Evolutionary conservation across 352 stramenopile genomes (phyloP).

Genomic region (Phytophthora europaea): DNA sequence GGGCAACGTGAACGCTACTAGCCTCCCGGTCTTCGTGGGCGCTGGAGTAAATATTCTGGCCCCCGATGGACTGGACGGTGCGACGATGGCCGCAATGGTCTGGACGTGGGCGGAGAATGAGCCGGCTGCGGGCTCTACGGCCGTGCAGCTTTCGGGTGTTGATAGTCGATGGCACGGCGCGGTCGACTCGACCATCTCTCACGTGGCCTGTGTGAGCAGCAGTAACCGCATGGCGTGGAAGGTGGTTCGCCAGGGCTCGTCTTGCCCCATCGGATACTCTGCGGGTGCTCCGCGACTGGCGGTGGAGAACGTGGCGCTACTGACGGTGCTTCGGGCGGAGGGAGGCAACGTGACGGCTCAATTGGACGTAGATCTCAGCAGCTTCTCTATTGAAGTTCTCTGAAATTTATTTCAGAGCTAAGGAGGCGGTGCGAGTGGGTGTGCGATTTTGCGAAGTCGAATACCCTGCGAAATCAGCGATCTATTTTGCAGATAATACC

Average conservation of each 20-base stretch:
- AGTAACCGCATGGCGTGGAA: constrained; percentile 51
- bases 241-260: constrained; percentile 12
- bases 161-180: constrained; percentile 67
- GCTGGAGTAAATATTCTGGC: constrained; percentile 66
- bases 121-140: constrained; percentile 33
- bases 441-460: too few species aligned
- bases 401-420: too few species aligned
- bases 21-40: constrained; percentile 51
- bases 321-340: constrained; percentile 35
- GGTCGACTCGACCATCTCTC: constrained; percentile 38
- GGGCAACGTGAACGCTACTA: constrained; percentile 37
- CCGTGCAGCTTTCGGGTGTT: constrained; percentile 45
- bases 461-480: too few species aligned
- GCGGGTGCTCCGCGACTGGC: constrained; percentile 44
- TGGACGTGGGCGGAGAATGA: constrained; percentile 68
- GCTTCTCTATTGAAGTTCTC: constrained; percentile 37
- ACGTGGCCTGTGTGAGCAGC: constrained; percentile 56
- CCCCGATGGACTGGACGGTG: constrained; percentile 53
- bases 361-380: constrained; percentile 51
- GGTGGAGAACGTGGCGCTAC: constrained; percentile 60
- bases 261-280: background rate
- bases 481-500: too few species aligned
- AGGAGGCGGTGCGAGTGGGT: too few species aligned
- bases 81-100: constrained; percentile 24
- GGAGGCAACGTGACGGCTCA: constrained; percentile 39